These are phyloP conservation scores for Phlebiopsis gigantea DNA, from an alignment of 768 basidiomycete species.

Conservation along the genomic window DNA sequence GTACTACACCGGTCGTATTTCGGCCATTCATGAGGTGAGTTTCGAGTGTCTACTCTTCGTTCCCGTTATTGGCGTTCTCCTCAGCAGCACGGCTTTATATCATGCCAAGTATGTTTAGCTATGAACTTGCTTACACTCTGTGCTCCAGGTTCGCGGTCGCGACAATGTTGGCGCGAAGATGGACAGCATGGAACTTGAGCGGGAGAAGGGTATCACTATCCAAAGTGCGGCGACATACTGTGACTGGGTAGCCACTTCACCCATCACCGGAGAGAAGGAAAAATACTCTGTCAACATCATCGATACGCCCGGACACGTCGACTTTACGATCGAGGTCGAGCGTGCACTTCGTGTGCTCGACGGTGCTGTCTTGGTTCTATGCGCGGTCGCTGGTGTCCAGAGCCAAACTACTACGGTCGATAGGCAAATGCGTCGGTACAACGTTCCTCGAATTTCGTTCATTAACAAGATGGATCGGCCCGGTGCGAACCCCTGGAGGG, in stretches of 20 bases:
- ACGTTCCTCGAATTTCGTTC: slow-evolving; percentile 92
- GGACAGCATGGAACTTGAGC: slow-evolving; percentile 99
- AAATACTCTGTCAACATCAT: slow-evolving; percentile 97
- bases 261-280: slow-evolving; percentile 55
- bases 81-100: too few relatives aligned
- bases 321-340: slow-evolving; percentile 99
- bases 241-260: slow-evolving; percentile 81
- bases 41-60: background rate
- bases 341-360: slow-evolving; percentile 93
- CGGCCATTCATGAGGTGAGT: slow-evolving; percentile 93
- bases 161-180: slow-evolving; percentile 98
- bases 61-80: background rate
- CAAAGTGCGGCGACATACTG: slow-evolving; percentile 98
- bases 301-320: slow-evolving; percentile 98
- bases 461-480: slow-evolving; percentile 99
- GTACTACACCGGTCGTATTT: slow-evolving; percentile 93
- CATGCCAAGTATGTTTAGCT: too few relatives aligned
- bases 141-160: slow-evolving; percentile 73
- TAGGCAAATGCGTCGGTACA: slow-evolving; percentile 96
- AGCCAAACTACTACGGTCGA: slow-evolving; percentile 99
- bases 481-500: slow-evolving; percentile 96
- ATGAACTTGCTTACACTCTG: too few relatives aligned
- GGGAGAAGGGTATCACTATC: slow-evolving; percentile 99
- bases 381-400: slow-evolving; percentile 96
- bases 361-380: slow-evolving; percentile 93